Conservation (phyloP, 2,329 filamentous ascomycete genomes). For the Plectosphaerella sp. region DNA sequence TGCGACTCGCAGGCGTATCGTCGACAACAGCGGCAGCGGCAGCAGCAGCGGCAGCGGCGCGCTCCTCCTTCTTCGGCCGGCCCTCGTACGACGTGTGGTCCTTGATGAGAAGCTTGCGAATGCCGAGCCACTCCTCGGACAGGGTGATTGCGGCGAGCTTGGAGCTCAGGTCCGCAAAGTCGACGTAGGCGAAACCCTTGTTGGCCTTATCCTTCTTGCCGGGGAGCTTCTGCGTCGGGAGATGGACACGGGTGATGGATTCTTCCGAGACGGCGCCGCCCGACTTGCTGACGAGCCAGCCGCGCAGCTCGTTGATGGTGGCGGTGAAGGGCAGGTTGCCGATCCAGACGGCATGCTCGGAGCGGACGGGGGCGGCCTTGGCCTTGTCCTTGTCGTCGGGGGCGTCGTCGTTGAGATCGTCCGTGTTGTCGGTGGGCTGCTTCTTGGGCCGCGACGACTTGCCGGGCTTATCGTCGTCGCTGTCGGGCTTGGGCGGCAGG, state of each 20-base stretch:
- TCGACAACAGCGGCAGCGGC: constrained; percentile 2
- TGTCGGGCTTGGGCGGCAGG: constrained; percentile 39
- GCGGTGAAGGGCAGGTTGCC: constrained; percentile 87
- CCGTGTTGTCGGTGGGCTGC: constrained; percentile 23
- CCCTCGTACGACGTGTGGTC: constrained; percentile 86
- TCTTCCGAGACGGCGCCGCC: constrained; percentile 61
- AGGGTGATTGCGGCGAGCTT: constrained; percentile 76
- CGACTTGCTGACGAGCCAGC: constrained; percentile 72
- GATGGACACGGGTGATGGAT: constrained; percentile 78
- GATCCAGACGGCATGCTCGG: constrained; percentile 87
- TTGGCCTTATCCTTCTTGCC: constrained; percentile 47
- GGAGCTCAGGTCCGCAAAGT: constrained; percentile 69
- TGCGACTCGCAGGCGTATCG: constrained; percentile 56
- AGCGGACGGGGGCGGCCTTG: constrained; percentile 51
- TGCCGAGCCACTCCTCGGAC: constrained; percentile 75
- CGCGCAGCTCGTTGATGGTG: constrained; percentile 68
- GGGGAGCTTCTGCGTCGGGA: constrained; percentile 60
- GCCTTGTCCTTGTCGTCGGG: constrained; percentile 32
- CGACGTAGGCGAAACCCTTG: constrained; percentile 94
- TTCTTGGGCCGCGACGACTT: constrained; percentile 28
- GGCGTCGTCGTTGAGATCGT: constrained; percentile 26
- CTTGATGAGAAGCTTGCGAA: constrained; percentile 87
- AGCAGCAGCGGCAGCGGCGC: constrained; percentile 19
- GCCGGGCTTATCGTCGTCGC: constrained; percentile 29
- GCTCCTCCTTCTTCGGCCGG: constrained; percentile 65